Percentiles rank a stretch among this genome's conserved stretches.
phyloP scores from a whole-genome alignment of 192 early-diverging fungal species.

The Coemansia sp. region DNA sequence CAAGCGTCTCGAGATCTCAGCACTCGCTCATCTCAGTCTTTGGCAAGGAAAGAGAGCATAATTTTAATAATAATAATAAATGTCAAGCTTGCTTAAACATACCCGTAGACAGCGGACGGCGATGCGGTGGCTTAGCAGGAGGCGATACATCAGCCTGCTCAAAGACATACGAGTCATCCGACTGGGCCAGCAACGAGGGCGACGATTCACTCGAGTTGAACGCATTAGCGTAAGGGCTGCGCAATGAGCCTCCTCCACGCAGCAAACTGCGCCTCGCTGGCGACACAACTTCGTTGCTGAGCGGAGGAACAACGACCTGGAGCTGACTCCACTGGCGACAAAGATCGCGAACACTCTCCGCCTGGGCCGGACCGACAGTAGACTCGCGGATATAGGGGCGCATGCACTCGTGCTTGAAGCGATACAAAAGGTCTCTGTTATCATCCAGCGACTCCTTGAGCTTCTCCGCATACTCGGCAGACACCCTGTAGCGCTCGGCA shows the following conservation, averaged over 20 bases:
- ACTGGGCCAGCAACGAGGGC: constrained; percentile 12
- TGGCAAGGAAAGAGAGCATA: constrained; percentile 15
- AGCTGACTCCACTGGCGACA: constrained; percentile 51
- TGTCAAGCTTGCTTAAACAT: neutral
- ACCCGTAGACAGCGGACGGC: neutral
- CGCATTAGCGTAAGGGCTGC: neutral
- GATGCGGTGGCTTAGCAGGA: neutral
- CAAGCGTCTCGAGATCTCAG: constrained; percentile 31
- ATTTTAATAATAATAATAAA: constrained; percentile 1
- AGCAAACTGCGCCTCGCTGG: constrained; percentile 18
- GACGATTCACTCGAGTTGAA: neutral
- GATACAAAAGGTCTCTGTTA: constrained; percentile 13
- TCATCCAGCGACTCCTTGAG: constrained; percentile 21
- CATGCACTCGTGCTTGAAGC: constrained; percentile 38
- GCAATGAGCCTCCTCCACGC: neutral
- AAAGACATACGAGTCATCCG: neutral
- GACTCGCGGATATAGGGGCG: constrained; percentile 43
- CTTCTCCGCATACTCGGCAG: constrained; percentile 14
- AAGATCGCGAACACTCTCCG: constrained; percentile 34
- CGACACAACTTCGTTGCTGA: constrained; percentile 10
- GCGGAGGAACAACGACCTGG: constrained; percentile 32
- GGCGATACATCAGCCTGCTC: neutral
- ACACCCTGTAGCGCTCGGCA: constrained; percentile 9
- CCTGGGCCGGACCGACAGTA: constrained; percentile 34
- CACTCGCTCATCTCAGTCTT: constrained; percentile 20